phyloP scores from a whole-genome alignment of 148 eudicot genomes.

The Nepenthes gracilis region DNA sequence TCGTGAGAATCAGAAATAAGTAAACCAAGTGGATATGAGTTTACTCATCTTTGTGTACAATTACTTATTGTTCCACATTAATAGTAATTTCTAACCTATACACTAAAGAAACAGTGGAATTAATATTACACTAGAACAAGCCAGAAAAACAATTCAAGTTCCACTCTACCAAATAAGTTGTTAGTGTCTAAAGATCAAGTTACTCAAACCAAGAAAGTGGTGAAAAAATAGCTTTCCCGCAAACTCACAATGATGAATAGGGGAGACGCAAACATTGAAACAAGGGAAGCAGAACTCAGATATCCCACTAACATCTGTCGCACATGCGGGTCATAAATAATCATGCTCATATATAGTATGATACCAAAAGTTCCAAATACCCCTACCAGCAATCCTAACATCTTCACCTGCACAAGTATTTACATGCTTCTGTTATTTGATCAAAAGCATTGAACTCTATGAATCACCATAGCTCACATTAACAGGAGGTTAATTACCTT shows the following conservation, averaged over 20 bases:
- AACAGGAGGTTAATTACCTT: conserved; percentile 16
- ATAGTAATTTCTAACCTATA: too few species aligned
- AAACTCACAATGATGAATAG: conserved; percentile 34
- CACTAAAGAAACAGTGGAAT: too few species aligned
- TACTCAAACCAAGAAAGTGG: too few species aligned
- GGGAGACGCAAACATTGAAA: conserved; percentile 55
- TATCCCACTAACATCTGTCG: conserved; percentile 37
- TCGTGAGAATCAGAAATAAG: too few species aligned
- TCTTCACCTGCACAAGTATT: conserved; percentile 20
- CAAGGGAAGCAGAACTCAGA: conserved; percentile 26
- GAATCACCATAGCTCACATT: background rate
- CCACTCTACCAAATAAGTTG: too few species aligned
- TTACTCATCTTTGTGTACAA: too few species aligned
- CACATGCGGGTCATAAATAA: conserved; percentile 15
- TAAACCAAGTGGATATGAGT: too few species aligned
- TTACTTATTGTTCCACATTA: too few species aligned
- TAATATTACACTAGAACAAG: too few species aligned
- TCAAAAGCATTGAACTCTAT: background rate
- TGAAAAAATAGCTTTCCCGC: too few species aligned
- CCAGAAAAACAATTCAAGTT: too few species aligned
- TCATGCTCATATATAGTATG: conserved; percentile 24
- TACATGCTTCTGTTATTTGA: background rate
- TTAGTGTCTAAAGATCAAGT: too few species aligned
- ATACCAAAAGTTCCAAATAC: conserved; percentile 21
- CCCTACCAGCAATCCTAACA: conserved; percentile 24